These are phyloP conservation scores for Rhodotorula taiwanensis DNA, from an alignment of 768 basidiomycete species.

Conservation along the genomic window DNA sequence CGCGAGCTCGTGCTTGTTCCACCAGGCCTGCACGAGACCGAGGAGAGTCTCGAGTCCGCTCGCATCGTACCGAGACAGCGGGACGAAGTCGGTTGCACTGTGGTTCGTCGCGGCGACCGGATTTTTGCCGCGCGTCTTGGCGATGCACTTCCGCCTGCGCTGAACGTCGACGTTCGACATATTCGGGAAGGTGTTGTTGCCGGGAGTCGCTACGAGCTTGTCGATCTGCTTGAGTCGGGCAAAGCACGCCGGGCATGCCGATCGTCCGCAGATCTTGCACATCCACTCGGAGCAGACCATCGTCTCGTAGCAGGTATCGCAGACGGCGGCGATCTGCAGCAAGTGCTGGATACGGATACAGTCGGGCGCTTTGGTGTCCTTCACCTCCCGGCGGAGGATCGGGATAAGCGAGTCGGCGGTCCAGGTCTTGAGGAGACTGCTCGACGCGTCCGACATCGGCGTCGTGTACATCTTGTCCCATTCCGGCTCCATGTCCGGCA, in stretches of 20 bases:
- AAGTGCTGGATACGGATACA: conserved; percentile 10
- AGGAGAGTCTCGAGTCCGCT: conserved; percentile 7
- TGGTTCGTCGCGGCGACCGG: conserved; percentile 1
- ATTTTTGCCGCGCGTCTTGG: conserved; percentile 24
- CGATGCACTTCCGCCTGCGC: conserved; percentile 30
- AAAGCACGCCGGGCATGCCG: conserved; percentile 17
- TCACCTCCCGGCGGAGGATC: conserved; percentile 13
- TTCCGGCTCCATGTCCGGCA: conserved; percentile 7
- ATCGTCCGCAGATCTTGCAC: conserved; percentile 28
- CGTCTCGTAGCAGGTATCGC: conserved; percentile 26
- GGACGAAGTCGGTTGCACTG: neutral
- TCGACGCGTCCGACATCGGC: conserved; percentile 8
- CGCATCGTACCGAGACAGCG: conserved; percentile 6
- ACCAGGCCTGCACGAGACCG: conserved; percentile 2
- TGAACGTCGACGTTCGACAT: neutral
- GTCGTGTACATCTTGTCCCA: conserved; percentile 11
- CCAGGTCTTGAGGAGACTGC: conserved; percentile 24
- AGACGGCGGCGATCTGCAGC: conserved; percentile 9
- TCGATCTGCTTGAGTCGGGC: conserved; percentile 8
- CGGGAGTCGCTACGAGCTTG: neutral
- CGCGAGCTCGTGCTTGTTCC: conserved; percentile 1
- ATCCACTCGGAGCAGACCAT: conserved; percentile 15
- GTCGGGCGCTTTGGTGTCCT: neutral
- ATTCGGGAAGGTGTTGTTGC: too few species aligned
- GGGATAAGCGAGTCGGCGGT: conserved; percentile 4